Evolutionary conservation across 305 asterid genomes (phyloP).

Genomic region (Lippia alba): DNA sequence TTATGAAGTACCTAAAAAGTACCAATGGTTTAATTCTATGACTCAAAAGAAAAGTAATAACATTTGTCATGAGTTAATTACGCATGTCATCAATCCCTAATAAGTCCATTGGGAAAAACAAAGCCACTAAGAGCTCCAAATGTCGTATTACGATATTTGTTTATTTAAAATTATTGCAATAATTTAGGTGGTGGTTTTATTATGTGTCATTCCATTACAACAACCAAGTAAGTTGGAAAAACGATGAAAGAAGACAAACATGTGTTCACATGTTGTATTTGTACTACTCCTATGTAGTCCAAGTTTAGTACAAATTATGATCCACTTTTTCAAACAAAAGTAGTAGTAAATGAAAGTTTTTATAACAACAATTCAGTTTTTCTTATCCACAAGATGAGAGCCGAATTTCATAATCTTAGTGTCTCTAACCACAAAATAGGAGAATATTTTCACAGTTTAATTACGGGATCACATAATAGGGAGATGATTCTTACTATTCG

Average conservation of each 20-base stretch:
- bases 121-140: conserved; percentile 34
- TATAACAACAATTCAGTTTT: too few relatives aligned
- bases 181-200: conserved; percentile 22
- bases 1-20: conserved; percentile 8
- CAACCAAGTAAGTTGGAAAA: conserved; percentile 29
- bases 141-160: conserved; percentile 28
- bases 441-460: too few relatives aligned
- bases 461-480: too few relatives aligned
- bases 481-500: too few relatives aligned
- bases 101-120: conserved; percentile 38
- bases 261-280: neutral
- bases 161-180: neutral
- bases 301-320: too few relatives aligned
- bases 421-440: too few relatives aligned
- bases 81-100: conserved; percentile 11
- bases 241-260: neutral
- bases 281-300: too few relatives aligned
- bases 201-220: conserved; percentile 23
- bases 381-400: too few relatives aligned
- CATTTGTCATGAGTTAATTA: conserved; percentile 6
- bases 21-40: neutral
- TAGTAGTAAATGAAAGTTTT: too few relatives aligned
- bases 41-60: neutral
- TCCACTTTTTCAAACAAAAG: too few relatives aligned
- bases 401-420: too few relatives aligned